Evolutionary conservation across 768 basidiomycete genomes (phyloP).

Genomic region (Pleurotus tuber-regium): DNA sequence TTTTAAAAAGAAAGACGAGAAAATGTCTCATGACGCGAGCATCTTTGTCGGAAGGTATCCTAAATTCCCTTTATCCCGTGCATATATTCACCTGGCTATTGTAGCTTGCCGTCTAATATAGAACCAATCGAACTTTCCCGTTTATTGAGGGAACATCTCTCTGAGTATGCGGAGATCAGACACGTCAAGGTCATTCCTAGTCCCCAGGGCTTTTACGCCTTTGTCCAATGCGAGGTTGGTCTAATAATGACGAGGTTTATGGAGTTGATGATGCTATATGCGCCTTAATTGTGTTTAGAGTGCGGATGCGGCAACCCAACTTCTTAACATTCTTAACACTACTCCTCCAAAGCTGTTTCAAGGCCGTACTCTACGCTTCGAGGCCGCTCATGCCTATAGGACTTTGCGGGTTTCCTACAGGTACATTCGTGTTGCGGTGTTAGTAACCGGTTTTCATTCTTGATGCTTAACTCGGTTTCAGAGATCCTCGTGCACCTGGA

Average conservation of each 20-base stretch:
- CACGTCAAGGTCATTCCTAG: constrained; percentile 73
- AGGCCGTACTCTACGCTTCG: constrained; percentile 73
- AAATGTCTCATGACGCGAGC: constrained; percentile 70
- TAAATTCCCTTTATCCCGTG: constrained; percentile 3
- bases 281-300: constrained; percentile 38
- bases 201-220: constrained; percentile 75
- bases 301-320: constrained; percentile 49
- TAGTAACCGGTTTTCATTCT: no score
- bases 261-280: constrained; percentile 13
- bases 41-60: constrained; percentile 81
- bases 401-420: constrained; percentile 75
- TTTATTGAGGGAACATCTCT: constrained; percentile 64
- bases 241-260: constrained; percentile 2
- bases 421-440: constrained; percentile 37
- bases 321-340: constrained; percentile 60
- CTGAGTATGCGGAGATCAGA: constrained; percentile 61
- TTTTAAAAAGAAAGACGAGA: constrained; percentile 37
- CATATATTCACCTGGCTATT: constrained; percentile 10
- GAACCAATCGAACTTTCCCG: constrained; percentile 60
- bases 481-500: no score
- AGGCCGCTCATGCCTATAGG: constrained; percentile 73
- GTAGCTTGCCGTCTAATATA: constrained; percentile 67
- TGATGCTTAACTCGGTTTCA: no score
- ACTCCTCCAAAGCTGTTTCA: constrained; percentile 60
- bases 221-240: constrained; percentile 80